Evolutionary conservation across 1,139 yeast species (phyloP).

Genomic region (Hemisphaericaspora subhashii): DNA sequence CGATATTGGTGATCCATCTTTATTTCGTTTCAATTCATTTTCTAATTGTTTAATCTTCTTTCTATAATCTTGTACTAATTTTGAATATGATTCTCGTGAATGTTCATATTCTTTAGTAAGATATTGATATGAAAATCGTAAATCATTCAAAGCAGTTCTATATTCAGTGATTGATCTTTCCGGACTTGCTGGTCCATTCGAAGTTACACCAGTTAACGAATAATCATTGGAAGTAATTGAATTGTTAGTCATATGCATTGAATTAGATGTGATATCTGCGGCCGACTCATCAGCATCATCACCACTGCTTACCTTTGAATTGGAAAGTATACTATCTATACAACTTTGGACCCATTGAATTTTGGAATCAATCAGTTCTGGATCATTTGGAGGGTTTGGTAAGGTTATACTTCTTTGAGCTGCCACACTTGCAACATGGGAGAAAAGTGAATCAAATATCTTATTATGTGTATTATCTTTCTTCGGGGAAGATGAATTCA

Average conservation of each 20-base stretch:
- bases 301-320: conserved; percentile 4
- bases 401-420: conserved; percentile 49
- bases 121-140: conserved; percentile 64
- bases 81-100: conserved; percentile 50
- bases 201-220: conserved; percentile 24
- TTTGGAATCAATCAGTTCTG: conserved; percentile 32
- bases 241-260: conserved; percentile 7
- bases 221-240: conserved; percentile 1
- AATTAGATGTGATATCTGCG: background rate
- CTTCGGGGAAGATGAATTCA: conserved; percentile 8
- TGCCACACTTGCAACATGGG: conserved; percentile 55
- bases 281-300: no score
- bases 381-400: conserved; percentile 37
- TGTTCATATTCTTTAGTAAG: conserved; percentile 60
- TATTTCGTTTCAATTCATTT: conserved; percentile 26
- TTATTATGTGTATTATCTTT: conserved; percentile 8
- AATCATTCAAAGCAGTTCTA: conserved; percentile 58
- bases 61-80: conserved; percentile 49
- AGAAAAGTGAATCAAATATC: conserved; percentile 46
- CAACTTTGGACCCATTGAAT: conserved; percentile 56
- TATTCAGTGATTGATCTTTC: conserved; percentile 40
- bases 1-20: background rate
- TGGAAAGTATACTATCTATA: conserved; percentile 38
- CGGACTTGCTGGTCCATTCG: conserved; percentile 20
- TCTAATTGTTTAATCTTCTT: conserved; percentile 46